phyloP scores from a whole-genome alignment of 2,329 filamentous ascomycete species.

The Endothia cerciana region DNA sequence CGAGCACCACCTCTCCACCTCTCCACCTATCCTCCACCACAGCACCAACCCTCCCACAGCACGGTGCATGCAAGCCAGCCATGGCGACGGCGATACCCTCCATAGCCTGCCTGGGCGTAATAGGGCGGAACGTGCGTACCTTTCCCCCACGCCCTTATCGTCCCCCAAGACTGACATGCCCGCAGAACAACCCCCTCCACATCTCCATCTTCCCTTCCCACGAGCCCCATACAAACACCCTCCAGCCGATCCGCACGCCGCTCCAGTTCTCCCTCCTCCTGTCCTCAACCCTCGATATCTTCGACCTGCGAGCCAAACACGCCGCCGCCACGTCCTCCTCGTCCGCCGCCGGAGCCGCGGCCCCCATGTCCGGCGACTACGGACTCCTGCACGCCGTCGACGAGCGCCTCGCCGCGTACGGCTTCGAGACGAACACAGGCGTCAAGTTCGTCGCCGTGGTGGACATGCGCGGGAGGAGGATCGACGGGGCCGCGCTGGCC shows the following conservation, averaged over 20 bases:
- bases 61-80: neutral
- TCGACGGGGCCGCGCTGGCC: slow-evolving; percentile 38
- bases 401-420: slow-evolving; percentile 90
- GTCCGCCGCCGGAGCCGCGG: slow-evolving; percentile 52
- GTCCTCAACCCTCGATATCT: slow-evolving; percentile 90
- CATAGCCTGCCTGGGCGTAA: slow-evolving; percentile 91
- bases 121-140: slow-evolving; percentile 80
- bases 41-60: no score
- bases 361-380: slow-evolving; percentile 75
- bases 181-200: slow-evolving; percentile 93
- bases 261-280: slow-evolving; percentile 92
- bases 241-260: slow-evolving; percentile 65
- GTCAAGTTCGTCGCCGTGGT: slow-evolving; percentile 89
- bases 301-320: slow-evolving; percentile 79
- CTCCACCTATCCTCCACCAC: neutral
- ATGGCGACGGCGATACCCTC: slow-evolving; percentile 71
- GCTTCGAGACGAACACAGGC: slow-evolving; percentile 95
- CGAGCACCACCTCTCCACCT: neutral
- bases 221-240: slow-evolving; percentile 56
- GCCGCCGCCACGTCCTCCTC: neutral
- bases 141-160: neutral
- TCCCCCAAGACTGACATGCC: neutral
- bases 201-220: slow-evolving; percentile 85
- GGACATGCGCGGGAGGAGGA: slow-evolving; percentile 78
- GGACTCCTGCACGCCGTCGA: slow-evolving; percentile 92